Base-by-base conservation (phyloP, 2,329 filamentous ascomycete species). In the Aureobasidium sp. region DNA sequence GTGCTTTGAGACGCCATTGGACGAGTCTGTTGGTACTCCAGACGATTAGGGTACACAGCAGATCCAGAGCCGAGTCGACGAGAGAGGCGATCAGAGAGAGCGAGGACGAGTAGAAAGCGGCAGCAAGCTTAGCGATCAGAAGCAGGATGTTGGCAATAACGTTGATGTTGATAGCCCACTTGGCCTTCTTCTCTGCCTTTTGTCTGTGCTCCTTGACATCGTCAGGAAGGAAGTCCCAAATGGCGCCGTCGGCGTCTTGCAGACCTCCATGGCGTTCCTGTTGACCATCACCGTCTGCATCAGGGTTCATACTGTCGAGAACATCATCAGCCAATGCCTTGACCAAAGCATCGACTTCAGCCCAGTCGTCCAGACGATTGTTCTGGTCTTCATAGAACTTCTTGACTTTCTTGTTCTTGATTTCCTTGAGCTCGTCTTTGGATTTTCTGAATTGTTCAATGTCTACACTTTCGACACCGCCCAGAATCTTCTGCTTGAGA, bases 81-180 rank as follows among this genome's bases (percentile, higher is more conserved):
- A 85, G 76, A 21, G 82, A 85, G 11, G 84, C 84, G 37, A 86
- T 80, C 21, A 86, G 75, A 1, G 83, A 86, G 7, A 86, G 76
- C 0, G 84, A 86, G 52, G 74, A 79, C 2, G 83, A 84, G 65
- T 77, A 79, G 44, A 81, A 73, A 21, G 81, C 81, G 15, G 83
- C 83, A 15, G 79, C 73, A 49, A 81, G 32, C 61, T 86, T 86
- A 5, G 80, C 82, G 11, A 76, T 72, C 3, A 86, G 74, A 2
- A 86, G 76, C 50, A 84, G 67, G 45, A 84, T 77, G 66, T 86
- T 86, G 42, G 83, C 83, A n/a, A 81, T 69, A 7, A 86, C 78
- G 63, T 86, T 86, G 68, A 85, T 78, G 67, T 83, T 83, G 67
- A 84, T 83, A 0, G 83, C 83, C 79, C 80, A 82, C 65, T 76